Evolutionary conservation across 2,329 filamentous ascomycete species (phyloP).

Genomic region (Trichophyton simii): DNA sequence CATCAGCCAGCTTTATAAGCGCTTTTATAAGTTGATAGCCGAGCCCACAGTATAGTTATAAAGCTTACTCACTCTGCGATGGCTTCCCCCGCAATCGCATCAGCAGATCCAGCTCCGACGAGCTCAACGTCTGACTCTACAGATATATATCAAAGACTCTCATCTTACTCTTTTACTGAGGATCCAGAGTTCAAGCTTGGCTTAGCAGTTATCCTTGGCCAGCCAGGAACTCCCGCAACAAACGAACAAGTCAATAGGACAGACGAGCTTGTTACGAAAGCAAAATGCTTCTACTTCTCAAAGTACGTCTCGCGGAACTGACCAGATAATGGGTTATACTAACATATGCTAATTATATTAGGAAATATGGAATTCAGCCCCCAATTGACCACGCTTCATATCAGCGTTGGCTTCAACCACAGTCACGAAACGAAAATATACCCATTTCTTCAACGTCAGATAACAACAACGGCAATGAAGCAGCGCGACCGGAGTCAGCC

Average conservation of each 20-base stretch:
- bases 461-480: neutral
- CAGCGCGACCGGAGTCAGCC: neutral
- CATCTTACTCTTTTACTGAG: constrained; percentile 28
- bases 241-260: constrained; percentile 27
- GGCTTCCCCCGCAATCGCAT: neutral
- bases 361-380: constrained; percentile 7
- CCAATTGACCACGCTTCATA: constrained; percentile 8
- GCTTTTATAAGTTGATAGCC: neutral
- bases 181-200: constrained; percentile 37
- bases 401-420: constrained; percentile 6
- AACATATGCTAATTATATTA: neutral
- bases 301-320: constrained; percentile 21
- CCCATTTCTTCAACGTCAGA: neutral
- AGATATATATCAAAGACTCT: constrained; percentile 23
- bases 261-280: constrained; percentile 33
- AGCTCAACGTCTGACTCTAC: neutral
- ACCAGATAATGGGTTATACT: neutral
- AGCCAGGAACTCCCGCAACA: constrained; percentile 27
- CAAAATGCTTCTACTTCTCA: constrained; percentile 38
- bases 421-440: neutral
- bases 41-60: neutral
- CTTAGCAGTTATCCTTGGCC: constrained; percentile 36
- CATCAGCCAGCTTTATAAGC: neutral
- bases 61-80: neutral
- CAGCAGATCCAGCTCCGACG: neutral